Evolutionary conservation across 2,329 filamentous ascomycete genomes (phyloP).

Genomic region (Seiridium unicorne): DNA sequence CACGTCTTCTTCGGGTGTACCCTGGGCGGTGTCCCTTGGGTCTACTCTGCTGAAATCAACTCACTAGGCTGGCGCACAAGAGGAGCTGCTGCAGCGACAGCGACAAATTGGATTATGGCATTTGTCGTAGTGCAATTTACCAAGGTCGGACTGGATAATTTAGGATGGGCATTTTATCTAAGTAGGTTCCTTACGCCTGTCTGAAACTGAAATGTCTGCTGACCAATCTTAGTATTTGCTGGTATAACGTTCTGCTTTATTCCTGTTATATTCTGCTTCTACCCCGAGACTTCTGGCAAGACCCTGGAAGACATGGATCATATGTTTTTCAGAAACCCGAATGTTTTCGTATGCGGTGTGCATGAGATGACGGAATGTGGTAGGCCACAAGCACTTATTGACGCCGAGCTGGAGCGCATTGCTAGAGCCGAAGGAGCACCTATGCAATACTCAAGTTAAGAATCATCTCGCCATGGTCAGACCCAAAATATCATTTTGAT

Average conservation of each 20-base stretch:
- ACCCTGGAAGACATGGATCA: slow-evolving; percentile 35
- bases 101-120: slow-evolving; percentile 41
- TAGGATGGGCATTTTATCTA: slow-evolving; percentile 41
- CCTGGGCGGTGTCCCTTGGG: slow-evolving; percentile 38
- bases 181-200: slow-evolving; percentile 23
- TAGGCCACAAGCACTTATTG: slow-evolving; percentile 15
- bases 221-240: slow-evolving; percentile 19
- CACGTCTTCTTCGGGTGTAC: slow-evolving; percentile 40
- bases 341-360: slow-evolving; percentile 17
- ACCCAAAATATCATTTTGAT: no score
- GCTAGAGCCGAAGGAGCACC: not conserved
- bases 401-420: slow-evolving; percentile 17
- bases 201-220: not conserved
- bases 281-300: slow-evolving; percentile 41
- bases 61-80: slow-evolving; percentile 38
- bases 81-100: slow-evolving; percentile 41
- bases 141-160: slow-evolving; percentile 37
- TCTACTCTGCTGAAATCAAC: slow-evolving; percentile 41
- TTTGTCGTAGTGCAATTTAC: slow-evolving; percentile 44
- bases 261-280: slow-evolving; percentile 42
- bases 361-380: slow-evolving; percentile 17
- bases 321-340: slow-evolving; percentile 20
- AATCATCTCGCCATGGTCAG: no score
- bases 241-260: slow-evolving; percentile 22
- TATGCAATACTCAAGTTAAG: not conserved